A percentile compares a stretch with the other conserved stretches of the same genome.
These are phyloP conservation scores for Verruconis gallopava DNA, from an alignment of 2,329 filamentous ascomycete species.

Conservation along the genomic window DNA sequence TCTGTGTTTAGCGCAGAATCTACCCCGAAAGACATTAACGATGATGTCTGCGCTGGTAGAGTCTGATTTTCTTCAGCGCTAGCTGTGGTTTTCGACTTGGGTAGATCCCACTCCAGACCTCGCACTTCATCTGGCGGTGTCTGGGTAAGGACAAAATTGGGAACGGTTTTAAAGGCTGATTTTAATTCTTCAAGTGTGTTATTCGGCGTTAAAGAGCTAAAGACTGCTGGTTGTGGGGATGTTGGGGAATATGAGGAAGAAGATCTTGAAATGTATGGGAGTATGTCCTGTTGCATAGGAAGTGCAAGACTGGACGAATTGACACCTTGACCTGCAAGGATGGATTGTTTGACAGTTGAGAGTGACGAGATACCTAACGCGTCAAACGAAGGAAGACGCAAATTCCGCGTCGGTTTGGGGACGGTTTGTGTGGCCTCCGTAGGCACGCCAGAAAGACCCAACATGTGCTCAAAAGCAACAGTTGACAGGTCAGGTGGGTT, in stretches of 20 bases:
- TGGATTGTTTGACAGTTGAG: background rate
- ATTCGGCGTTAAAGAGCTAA: background rate
- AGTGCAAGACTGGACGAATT: background rate
- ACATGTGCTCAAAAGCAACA: background rate
- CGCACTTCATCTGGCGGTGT: constrained; percentile 33
- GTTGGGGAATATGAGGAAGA: background rate
- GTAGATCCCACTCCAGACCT: constrained; percentile 26
- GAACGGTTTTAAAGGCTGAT: constrained; percentile 10
- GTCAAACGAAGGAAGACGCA: background rate
- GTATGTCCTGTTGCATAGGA: background rate
- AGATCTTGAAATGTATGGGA: background rate
- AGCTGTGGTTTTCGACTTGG: background rate
- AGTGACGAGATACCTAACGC: background rate
- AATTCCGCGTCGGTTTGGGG: background rate
- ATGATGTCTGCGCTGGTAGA: background rate
- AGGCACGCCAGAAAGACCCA: background rate
- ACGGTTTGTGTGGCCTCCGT: background rate
- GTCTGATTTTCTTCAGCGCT: background rate
- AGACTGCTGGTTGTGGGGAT: background rate
- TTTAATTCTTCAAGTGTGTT: background rate
- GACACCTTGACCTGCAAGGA: too few relatives aligned
- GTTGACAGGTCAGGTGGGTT: background rate
- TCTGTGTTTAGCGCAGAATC: background rate
- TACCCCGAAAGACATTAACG: background rate
- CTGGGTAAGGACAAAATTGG: constrained; percentile 27